Evolutionary conservation across 352 stramenopile genomes (phyloP), one percentile per base, ranked within the genome.

Genomic region (Phytophthora fragariaefolia): DNA sequence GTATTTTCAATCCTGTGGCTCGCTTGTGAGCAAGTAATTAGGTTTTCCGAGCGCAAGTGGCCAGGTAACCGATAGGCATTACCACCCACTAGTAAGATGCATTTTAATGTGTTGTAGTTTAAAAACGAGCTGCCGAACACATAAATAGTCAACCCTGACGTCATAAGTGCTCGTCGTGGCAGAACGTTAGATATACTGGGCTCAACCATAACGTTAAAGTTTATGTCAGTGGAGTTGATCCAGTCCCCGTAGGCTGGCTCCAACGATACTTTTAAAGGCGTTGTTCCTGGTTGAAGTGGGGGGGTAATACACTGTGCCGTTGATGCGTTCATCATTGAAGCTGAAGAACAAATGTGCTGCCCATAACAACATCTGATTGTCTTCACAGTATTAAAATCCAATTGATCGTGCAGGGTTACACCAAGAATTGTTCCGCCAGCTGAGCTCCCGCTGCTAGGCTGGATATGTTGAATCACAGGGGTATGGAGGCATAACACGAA

Each of bases 351-450:
- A 5, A 48, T 1, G 3, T 57, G 36, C 8, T 32, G n/a, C 6
- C 40, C 50, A 34, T 74, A 83, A 26, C 77, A 86, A 50, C 77
- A 86, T 32, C 57, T 56, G n/a, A 63, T 26, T 3, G 43, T n/a
- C 32, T 66, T 23, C 8, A 40, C 52, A 28, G 45, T 43, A 15
- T 66, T 12, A 34, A 50, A 28, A n/a, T 61, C 49, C 10, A 55
- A 17, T 0, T 65, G 28, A 24, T 78, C 60, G 22, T n/a, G 50
- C 32, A 60, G 40, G n/a, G 52, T 23, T 4, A 82, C 24, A 2
- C 52, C 62, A 3, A 82, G 6, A 5, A 62, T 17, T 0, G 66
- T 69, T 6, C 61, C 62, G n/a, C 69, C 63, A 17, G 56, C 32
- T 38, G 56, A 48, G 24, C 49, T 67, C n/a, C 47, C 48, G 22